Base-by-base conservation (phyloP, 306 rosid species). In the Pterocarpus macrocarpus region DNA sequence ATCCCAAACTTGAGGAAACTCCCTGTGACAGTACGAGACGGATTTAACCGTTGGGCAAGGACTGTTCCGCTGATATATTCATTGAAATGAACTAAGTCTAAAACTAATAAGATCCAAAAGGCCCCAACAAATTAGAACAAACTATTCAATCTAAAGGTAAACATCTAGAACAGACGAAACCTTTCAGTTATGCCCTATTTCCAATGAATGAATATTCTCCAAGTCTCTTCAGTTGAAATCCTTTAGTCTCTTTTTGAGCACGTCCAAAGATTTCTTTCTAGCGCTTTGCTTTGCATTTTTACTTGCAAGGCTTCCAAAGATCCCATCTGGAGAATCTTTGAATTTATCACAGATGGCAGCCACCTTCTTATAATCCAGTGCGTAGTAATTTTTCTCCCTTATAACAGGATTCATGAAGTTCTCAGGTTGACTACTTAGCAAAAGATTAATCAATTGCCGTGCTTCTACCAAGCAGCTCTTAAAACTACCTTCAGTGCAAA, bases 381-480 rank as follows among this genome's bases (percentile, higher is more conserved):
- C 84, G 70, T 79, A 85, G 83, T 88, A 95, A 73, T 86, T 87
- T 82, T 81, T 89, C 91, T 93, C 84, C 81, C 98, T 84, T 61
- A 90, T 89, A 81, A 87, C 97, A 49, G 99, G 93, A 87, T 93
- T 88, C 97, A 95, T 88, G 90, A 95, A 95, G 85, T 84, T 93
- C 81, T 95, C 99, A 1, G 99, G 97, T 73, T 93, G 97, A 82
- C 89, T 89, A 84, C 98, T 93, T 56, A 75, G 76, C 89, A 95
- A 81, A 75, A 95, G 99, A 85, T 93, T 85, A 73, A 90, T 75
- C 76, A 95, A 71, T 73, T 95, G 99, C 32, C 93, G 84, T 10
- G 93, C 96, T 86, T 95, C 98, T 69, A 87, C 61, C 80, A 95
- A 77, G 85, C 84, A 89, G 73, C 69, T 84, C 80, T 87, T 85